Percentiles rank a stretch among this genome's conserved stretches.
These are phyloP conservation scores for Microsporum audouinii DNA, from an alignment of 2,329 filamentous ascomycete species.

Conservation along the genomic window DNA sequence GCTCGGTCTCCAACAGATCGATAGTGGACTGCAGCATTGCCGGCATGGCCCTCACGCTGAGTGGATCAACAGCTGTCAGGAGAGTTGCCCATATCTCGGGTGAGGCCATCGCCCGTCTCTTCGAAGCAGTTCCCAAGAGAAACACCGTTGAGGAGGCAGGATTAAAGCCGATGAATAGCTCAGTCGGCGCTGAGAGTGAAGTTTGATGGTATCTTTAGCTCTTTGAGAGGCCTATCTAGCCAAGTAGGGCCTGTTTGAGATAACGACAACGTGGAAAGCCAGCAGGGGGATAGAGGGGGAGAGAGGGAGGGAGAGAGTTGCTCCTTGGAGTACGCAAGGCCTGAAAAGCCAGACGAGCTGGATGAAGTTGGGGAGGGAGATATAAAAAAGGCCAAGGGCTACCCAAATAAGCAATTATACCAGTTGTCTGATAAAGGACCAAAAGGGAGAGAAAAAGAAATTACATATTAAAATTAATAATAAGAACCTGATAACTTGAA, in stretches of 20 bases:
- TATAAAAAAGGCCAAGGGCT: background rate
- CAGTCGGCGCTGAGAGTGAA: background rate
- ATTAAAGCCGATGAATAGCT: too few species aligned
- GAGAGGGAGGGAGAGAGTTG: background rate
- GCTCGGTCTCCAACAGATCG: conserved; percentile 31
- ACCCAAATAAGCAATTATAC: background rate
- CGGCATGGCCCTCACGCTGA: conserved; percentile 29
- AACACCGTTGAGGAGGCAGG: background rate
- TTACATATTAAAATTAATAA: conserved; percentile 1
- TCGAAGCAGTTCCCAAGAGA: background rate
- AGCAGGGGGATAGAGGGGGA: background rate
- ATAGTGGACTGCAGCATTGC: conserved; percentile 33
- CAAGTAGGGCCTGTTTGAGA: background rate
- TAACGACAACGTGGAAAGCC: background rate
- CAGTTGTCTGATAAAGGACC: background rate
- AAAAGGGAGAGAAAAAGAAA: background rate
- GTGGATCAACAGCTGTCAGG: conserved; percentile 28
- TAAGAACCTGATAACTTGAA: background rate
- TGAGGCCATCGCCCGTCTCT: conserved; percentile 23
- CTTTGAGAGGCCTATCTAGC: too few species aligned
- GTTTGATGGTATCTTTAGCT: background rate
- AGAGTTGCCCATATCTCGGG: conserved; percentile 28
- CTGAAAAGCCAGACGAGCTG: background rate
- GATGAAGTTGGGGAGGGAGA: background rate
- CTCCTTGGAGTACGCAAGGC: background rate